Evolutionary conservation across 2,329 filamentous ascomycete species (phyloP).

Genomic region (Epichloe sylvatica): DNA sequence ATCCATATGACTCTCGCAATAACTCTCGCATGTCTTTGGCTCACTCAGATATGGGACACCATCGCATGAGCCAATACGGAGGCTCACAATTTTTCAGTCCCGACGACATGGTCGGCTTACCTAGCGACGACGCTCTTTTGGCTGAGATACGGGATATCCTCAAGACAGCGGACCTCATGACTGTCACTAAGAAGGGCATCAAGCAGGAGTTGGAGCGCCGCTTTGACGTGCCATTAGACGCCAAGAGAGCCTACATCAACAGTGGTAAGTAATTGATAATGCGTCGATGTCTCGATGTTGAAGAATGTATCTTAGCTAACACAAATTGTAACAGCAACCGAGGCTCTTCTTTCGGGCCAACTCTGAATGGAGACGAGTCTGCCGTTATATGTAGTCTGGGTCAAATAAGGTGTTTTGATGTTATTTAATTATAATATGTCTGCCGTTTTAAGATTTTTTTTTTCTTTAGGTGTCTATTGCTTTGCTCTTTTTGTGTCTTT

Average conservation of each 20-base stretch:
- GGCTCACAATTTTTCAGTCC: conserved; percentile 45
- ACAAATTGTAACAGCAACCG: conserved; percentile 42
- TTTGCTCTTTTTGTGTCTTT: not conserved
- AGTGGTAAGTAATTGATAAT: conserved; percentile 49
- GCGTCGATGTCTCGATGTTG: not conserved
- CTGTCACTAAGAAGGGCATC: conserved; percentile 95
- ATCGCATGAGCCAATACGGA: conserved; percentile 47
- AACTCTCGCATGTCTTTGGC: conserved; percentile 67
- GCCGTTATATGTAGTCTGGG: not conserved
- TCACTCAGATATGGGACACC: conserved; percentile 49
- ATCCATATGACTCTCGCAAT: conserved; percentile 35
- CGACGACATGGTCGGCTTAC: conserved; percentile 62
- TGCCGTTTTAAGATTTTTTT: not conserved
- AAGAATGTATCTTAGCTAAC: not conserved
- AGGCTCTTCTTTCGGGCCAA: conserved; percentile 65
- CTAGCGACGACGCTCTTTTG: conserved; percentile 77
- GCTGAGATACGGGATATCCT: conserved; percentile 92
- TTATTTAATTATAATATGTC: not conserved
- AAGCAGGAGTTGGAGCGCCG: conserved; percentile 84
- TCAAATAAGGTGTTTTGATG: not conserved
- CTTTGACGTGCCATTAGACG: conserved; percentile 75
- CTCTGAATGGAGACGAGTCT: conserved; percentile 32
- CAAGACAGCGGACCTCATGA: conserved; percentile 87
- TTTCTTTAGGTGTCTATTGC: not conserved
- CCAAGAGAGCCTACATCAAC: conserved; percentile 86